phyloP scores from a whole-genome alignment of 805 yeast species.

The Wickerhamomyces bovis region DNA sequence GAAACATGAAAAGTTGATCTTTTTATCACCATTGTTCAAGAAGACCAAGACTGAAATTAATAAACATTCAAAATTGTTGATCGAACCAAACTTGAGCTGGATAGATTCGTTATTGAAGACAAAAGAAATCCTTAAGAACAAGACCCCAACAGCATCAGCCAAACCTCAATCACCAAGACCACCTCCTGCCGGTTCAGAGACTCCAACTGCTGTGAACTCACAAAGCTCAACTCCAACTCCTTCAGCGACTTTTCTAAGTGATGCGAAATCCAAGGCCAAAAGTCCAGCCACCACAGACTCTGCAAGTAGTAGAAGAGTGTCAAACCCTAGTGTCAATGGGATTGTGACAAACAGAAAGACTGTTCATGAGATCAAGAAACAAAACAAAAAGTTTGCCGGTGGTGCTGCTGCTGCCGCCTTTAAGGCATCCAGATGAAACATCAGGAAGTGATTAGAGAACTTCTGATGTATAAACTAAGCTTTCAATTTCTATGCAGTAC shows the following conservation, averaged over 20 bases:
- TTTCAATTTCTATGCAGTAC: no score
- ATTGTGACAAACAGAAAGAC: slow-evolving; percentile 11
- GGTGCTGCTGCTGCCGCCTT: slow-evolving; percentile 31
- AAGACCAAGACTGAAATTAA: slow-evolving; percentile 15
- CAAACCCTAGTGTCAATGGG: slow-evolving; percentile 1
- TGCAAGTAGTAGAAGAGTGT: slow-evolving; percentile 1
- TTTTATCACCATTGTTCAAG: slow-evolving; percentile 36
- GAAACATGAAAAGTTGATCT: slow-evolving; percentile 50
- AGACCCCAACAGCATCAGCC: background rate
- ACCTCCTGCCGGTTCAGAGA: slow-evolving; percentile 5
- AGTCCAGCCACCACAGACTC: slow-evolving; percentile 4
- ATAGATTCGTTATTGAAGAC: slow-evolving; percentile 64
- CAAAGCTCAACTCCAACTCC: slow-evolving; percentile 5
- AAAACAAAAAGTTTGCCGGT: slow-evolving; percentile 25
- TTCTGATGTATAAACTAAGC: background rate
- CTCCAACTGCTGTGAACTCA: slow-evolving; percentile 4
- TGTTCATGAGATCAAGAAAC: slow-evolving; percentile 13
- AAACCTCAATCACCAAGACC: background rate
- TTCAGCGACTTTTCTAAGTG: slow-evolving; percentile 1
- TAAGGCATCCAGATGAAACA: slow-evolving; percentile 9
- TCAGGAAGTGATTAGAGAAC: background rate
- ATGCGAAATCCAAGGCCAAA: background rate
- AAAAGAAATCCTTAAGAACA: slow-evolving; percentile 43
- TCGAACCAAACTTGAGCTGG: slow-evolving; percentile 54
- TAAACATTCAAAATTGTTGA: slow-evolving; percentile 2